Percentiles rank a stretch among this genome's conserved stretches.
Conservation (phyloP, 2,329 filamentous ascomycete species). For the Bipolaris oryzae region DNA sequence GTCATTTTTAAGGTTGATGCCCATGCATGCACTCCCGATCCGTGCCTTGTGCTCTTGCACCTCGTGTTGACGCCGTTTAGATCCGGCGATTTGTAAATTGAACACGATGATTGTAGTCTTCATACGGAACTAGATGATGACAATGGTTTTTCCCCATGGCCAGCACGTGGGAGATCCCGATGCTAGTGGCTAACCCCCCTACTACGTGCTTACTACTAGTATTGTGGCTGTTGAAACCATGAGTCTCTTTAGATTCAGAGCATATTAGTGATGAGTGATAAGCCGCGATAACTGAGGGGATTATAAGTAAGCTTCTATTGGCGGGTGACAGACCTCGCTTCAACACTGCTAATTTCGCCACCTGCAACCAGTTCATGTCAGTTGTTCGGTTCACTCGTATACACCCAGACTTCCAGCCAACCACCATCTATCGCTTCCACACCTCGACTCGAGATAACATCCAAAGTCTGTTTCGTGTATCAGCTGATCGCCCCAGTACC, state of each 20-base stretch:
- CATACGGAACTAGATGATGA: background rate
- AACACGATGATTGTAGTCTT: background rate
- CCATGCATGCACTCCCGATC: background rate
- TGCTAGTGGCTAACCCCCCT: background rate
- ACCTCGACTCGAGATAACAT: no score
- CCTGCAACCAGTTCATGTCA: no score
- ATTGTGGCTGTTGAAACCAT: background rate
- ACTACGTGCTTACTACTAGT: background rate
- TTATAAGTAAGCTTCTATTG: no score
- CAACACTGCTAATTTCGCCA: no score
- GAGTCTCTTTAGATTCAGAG: background rate
- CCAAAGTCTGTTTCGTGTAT: no score
- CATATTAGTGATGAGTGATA: background rate
- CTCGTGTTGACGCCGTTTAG: background rate
- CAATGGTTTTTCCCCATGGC: background rate
- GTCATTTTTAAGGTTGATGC: background rate
- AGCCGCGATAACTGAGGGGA: background rate
- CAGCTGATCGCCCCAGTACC: no score
- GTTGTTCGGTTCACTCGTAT: no score
- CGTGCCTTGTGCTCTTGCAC: background rate
- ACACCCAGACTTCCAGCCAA: no score
- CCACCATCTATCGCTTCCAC: no score
- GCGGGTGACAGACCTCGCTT: no score
- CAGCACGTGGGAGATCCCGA: background rate
- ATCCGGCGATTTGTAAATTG: background rate